Conservation (phyloP, 73 alveolate species). For the Paramecium sexaurelia region DNA sequence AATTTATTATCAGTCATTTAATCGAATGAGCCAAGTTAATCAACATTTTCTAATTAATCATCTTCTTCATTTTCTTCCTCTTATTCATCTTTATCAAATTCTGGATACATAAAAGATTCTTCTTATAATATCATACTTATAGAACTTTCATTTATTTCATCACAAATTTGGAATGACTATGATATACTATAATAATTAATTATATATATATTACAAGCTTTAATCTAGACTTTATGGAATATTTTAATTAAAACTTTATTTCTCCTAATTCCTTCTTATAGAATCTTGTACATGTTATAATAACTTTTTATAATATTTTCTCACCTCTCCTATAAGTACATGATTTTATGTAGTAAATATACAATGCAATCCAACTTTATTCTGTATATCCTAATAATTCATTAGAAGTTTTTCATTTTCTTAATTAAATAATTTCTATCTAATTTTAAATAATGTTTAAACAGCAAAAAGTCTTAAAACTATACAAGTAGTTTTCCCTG, state of each 20-base stretch:
- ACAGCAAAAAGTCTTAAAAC: constrained; percentile 78
- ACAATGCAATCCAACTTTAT: constrained; percentile 70
- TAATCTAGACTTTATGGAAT: background rate
- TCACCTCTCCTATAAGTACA: constrained; percentile 86
- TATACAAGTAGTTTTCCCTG: constrained; percentile 92
- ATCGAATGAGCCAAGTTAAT: constrained; percentile 70
- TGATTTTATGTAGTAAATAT: constrained; percentile 88
- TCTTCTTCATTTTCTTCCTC: constrained; percentile 76
- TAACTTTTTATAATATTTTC: constrained; percentile 75
- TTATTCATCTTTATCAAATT: constrained; percentile 47
- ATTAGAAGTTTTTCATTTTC: constrained; percentile 40
- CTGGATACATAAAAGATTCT: background rate
- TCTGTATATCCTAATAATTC: constrained; percentile 65
- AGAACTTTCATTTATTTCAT: constrained; percentile 46
- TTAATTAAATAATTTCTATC: constrained; percentile 15
- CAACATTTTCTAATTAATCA: constrained; percentile 61
- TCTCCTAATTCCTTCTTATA: constrained; percentile 54
- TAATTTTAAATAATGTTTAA: constrained; percentile 73
- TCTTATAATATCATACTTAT: background rate
- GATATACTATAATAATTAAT: background rate
- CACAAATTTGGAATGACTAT: background rate
- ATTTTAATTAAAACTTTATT: background rate
- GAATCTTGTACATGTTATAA: constrained; percentile 67
- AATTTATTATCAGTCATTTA: constrained; percentile 73
- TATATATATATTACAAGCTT: background rate